phyloP scores from a whole-genome alignment of 2,329 filamentous ascomycete species.

The Aspergillus fructus region DNA sequence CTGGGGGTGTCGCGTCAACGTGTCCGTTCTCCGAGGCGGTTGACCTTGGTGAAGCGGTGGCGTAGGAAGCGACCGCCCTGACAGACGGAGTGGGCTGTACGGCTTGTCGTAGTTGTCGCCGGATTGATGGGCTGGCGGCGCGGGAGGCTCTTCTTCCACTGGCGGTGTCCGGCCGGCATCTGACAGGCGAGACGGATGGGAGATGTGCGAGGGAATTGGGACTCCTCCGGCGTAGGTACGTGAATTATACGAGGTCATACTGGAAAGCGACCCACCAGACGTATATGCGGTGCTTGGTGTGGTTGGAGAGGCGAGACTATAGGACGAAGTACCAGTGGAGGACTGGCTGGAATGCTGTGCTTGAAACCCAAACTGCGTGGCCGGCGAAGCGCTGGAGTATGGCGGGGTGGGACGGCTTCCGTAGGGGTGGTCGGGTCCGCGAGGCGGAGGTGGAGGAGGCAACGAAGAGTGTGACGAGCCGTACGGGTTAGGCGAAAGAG shows the following conservation, averaged over 20 bases:
- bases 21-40: slow-evolving; percentile 52
- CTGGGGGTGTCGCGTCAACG: slow-evolving; percentile 56
- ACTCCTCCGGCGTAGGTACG: slow-evolving; percentile 24
- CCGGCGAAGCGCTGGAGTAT: slow-evolving; percentile 25
- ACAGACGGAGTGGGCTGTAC: slow-evolving; percentile 29
- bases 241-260: slow-evolving; percentile 17
- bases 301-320: slow-evolving; percentile 27
- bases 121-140: slow-evolving; percentile 33
- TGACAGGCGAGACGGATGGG: slow-evolving; percentile 23
- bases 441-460: slow-evolving; percentile 39
- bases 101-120: slow-evolving; percentile 29
- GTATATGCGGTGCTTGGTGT: slow-evolving; percentile 22
- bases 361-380: slow-evolving; percentile 28
- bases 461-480: slow-evolving; percentile 26
- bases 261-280: slow-evolving; percentile 20
- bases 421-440: slow-evolving; percentile 39
- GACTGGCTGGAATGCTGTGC: slow-evolving; percentile 25
- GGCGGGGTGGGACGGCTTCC: slow-evolving; percentile 33
- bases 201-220: slow-evolving; percentile 23
- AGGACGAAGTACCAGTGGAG: slow-evolving; percentile 25
- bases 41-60: slow-evolving; percentile 54
- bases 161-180: slow-evolving; percentile 19
- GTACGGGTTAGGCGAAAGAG: slow-evolving; percentile 34
- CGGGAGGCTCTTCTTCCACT: slow-evolving; percentile 33
- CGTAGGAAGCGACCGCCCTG: slow-evolving; percentile 43